A percentile compares a stretch with the other conserved stretches of the same genome.
phyloP scores from a whole-genome alignment of 345 rosid species.

The Eucalyptus urophylla region DNA sequence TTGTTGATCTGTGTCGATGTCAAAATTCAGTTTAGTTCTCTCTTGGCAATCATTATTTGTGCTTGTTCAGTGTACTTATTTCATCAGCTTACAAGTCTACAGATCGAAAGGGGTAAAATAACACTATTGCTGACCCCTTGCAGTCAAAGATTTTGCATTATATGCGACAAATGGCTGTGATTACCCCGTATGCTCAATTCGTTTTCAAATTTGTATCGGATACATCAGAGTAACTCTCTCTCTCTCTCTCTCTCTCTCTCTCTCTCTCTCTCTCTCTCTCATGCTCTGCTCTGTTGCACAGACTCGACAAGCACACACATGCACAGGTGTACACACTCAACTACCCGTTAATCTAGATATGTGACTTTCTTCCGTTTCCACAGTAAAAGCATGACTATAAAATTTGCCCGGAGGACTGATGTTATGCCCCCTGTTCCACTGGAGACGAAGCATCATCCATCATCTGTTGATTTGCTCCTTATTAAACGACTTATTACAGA shows the following conservation, averaged over 20 bases:
- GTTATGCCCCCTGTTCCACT: slow-evolving; percentile 91
- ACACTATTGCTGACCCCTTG: slow-evolving; percentile 5
- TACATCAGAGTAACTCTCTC: slow-evolving; percentile 52
- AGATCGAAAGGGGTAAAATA: not conserved
- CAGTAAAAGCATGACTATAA: slow-evolving; percentile 81
- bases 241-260: slow-evolving; percentile 7
- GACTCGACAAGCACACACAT: not conserved
- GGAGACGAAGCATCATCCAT: slow-evolving; percentile 97
- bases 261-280: not conserved
- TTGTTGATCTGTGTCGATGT: not conserved
- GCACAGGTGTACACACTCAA: not conserved
- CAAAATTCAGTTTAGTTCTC: not conserved
- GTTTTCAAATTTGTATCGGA: slow-evolving; percentile 74
- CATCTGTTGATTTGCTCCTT: slow-evolving; percentile 86
- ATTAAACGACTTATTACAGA: slow-evolving; percentile 87
- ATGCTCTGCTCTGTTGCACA: not conserved
- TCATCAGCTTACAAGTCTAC: not conserved
- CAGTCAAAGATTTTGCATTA: slow-evolving; percentile 98
- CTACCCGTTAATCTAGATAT: not conserved
- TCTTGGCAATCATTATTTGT: not conserved
- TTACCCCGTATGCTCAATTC: slow-evolving; percentile 93
- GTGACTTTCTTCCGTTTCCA: not conserved
- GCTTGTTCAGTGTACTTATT: not conserved
- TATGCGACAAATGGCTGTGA: slow-evolving; percentile 99
- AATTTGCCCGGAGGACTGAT: slow-evolving; percentile 84